These are phyloP conservation scores for Trichoderma semiorbis DNA, from an alignment of 2,329 filamentous ascomycete genomes.

Conservation along the genomic window DNA sequence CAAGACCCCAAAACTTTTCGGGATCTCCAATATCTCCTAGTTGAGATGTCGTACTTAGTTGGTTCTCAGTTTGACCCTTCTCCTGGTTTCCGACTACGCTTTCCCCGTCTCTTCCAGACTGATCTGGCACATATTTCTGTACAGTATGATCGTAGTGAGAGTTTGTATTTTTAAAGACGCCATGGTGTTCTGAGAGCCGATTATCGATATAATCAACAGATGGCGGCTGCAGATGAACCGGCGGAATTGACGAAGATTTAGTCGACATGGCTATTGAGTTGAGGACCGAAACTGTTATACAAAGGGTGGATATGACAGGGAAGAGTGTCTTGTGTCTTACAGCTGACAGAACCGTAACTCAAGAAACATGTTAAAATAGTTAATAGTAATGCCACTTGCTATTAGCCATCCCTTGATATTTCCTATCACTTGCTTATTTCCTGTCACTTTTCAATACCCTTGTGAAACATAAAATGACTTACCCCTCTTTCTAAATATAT, in stretches of 20 bases:
- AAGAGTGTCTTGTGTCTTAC: background rate
- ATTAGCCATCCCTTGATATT: background rate
- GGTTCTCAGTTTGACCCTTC: background rate
- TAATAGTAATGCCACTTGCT: background rate
- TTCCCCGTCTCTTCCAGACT: background rate
- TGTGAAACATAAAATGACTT: background rate
- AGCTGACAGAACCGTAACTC: background rate
- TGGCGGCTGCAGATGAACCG: conserved; percentile 6
- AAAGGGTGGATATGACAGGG: background rate
- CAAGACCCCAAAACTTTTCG: conserved; percentile 4
- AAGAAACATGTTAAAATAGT: background rate
- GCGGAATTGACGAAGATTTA: background rate
- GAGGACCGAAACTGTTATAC: background rate
- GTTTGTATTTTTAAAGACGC: background rate
- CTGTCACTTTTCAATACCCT: background rate
- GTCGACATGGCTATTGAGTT: background rate
- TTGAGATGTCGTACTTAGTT: background rate
- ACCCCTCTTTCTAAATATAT: background rate
- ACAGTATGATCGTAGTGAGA: background rate
- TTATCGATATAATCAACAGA: conserved; percentile 13
- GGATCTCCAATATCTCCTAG: background rate
- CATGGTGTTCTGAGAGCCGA: background rate
- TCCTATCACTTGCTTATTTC: background rate
- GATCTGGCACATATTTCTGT: background rate
- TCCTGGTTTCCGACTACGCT: background rate